These are phyloP conservation scores for Nothophoma quercina DNA, from an alignment of 2,329 filamentous ascomycete genomes.

Conservation along the genomic window DNA sequence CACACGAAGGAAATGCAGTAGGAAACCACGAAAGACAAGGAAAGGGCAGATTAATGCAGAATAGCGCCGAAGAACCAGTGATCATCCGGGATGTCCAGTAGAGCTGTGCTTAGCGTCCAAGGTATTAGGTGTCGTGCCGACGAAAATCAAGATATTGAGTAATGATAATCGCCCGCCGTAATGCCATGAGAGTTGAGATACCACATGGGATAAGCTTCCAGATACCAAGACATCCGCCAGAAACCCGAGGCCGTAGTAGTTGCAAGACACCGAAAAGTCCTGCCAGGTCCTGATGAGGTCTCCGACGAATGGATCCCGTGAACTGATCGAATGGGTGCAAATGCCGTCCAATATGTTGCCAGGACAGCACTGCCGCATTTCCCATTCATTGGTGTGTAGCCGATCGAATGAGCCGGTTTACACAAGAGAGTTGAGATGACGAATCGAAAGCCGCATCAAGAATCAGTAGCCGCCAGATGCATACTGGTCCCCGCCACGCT, in stretches of 20 bases:
- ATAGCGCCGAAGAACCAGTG: constrained; percentile 36
- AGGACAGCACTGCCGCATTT: constrained; percentile 56
- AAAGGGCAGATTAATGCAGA: constrained; percentile 43
- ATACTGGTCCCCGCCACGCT: constrained; percentile 59
- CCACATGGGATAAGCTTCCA: constrained; percentile 41
- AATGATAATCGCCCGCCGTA: constrained; percentile 30
- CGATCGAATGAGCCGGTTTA: constrained; percentile 39
- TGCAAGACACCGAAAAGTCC: constrained; percentile 37
- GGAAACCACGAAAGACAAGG: constrained; percentile 36
- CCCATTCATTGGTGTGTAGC: constrained; percentile 49
- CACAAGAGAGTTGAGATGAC: constrained; percentile 52
- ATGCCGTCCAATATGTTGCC: constrained; percentile 47
- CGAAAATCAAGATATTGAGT: constrained; percentile 26
- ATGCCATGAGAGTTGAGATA: constrained; percentile 36
- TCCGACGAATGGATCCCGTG: constrained; percentile 47
- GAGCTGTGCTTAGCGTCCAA: constrained; percentile 37
- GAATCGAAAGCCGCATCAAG: constrained; percentile 50
- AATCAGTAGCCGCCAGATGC: constrained; percentile 59
- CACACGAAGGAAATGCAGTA: constrained; percentile 40
- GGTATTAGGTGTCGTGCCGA: constrained; percentile 25
- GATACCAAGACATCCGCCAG: constrained; percentile 37
- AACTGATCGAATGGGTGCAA: constrained; percentile 47
- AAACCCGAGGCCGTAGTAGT: constrained; percentile 35
- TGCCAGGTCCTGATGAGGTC: constrained; percentile 44
- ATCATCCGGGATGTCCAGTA: constrained; percentile 38